Evolutionary conservation across 768 basidiomycete genomes (phyloP).

Genomic region (Tulasnella sp.): DNA sequence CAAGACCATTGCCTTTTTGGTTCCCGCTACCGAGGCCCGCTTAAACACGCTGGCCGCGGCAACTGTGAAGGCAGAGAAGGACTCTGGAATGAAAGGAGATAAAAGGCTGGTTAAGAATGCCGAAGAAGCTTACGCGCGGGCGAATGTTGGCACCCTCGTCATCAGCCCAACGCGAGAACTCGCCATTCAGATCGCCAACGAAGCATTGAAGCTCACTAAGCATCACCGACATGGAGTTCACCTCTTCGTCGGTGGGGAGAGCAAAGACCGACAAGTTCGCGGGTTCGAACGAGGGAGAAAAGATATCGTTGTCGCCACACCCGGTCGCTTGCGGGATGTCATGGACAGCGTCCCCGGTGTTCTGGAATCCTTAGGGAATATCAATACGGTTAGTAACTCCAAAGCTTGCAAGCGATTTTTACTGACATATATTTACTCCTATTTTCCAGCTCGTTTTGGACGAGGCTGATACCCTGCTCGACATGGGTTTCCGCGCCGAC

Average conservation of each 20-base stretch:
- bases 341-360: constrained; percentile 53
- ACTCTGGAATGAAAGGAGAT: constrained; percentile 38
- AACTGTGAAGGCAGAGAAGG: constrained; percentile 33
- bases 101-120: constrained; percentile 31
- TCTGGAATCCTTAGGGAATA: constrained; percentile 42
- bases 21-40: constrained; percentile 77
- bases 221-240: constrained; percentile 65
- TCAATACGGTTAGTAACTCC: constrained; percentile 47
- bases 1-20: constrained; percentile 81
- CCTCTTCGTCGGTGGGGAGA: constrained; percentile 70
- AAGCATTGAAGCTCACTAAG: constrained; percentile 58
- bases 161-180: constrained; percentile 87
- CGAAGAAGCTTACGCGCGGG: constrained; percentile 35
- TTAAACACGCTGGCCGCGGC: constrained; percentile 40
- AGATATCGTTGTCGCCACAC: constrained; percentile 84
- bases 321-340: constrained; percentile 77
- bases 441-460: constrained; percentile 69
- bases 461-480: constrained; percentile 83
- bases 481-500: constrained; percentile 88
- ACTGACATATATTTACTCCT: background rate
- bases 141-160: constrained; percentile 62
- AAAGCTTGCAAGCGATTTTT: constrained; percentile 10
- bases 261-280: constrained; percentile 56
- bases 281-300: constrained; percentile 55
- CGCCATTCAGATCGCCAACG: constrained; percentile 81